These are phyloP conservation scores for Cladosporium cucumerinum DNA, from an alignment of 2,329 filamentous ascomycete species.

Conservation along the genomic window DNA sequence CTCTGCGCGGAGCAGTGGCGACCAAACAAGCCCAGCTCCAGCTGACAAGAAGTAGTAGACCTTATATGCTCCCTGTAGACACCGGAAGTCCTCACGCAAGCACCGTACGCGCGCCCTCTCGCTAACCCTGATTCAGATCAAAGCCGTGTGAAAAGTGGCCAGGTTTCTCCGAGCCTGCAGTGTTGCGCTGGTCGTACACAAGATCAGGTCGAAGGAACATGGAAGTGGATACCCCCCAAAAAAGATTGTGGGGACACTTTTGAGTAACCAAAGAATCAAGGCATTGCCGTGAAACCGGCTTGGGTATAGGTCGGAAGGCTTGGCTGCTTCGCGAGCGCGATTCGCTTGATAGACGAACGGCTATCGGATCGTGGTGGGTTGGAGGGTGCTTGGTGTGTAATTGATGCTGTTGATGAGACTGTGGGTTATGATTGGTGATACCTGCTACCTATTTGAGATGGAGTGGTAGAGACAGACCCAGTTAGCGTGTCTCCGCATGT, in stretches of 20 bases:
- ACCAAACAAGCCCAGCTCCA: background rate
- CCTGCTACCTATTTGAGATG: background rate
- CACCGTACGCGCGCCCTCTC: background rate
- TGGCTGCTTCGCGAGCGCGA: background rate
- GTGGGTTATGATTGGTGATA: background rate
- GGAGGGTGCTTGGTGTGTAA: background rate
- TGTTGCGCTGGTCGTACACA: background rate
- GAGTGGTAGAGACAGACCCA: background rate
- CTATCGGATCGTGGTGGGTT: background rate
- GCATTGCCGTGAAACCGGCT: background rate
- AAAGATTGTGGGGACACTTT: background rate
- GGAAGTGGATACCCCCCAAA: background rate
- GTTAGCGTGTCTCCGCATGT: background rate
- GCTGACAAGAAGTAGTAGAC: background rate
- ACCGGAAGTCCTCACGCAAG: background rate
- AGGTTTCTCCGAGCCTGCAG: background rate
- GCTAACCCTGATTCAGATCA: background rate
- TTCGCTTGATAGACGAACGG: background rate
- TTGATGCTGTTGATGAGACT: background rate
- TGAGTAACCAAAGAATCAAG: background rate
- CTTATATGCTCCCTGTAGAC: background rate
- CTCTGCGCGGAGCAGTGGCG: background rate
- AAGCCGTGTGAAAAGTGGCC: too few relatives aligned
- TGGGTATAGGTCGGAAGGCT: background rate
- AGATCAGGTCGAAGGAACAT: background rate